Conservation (phyloP, 129 eudicot genomes). For the Saposhnikovia divaricata region DNA sequence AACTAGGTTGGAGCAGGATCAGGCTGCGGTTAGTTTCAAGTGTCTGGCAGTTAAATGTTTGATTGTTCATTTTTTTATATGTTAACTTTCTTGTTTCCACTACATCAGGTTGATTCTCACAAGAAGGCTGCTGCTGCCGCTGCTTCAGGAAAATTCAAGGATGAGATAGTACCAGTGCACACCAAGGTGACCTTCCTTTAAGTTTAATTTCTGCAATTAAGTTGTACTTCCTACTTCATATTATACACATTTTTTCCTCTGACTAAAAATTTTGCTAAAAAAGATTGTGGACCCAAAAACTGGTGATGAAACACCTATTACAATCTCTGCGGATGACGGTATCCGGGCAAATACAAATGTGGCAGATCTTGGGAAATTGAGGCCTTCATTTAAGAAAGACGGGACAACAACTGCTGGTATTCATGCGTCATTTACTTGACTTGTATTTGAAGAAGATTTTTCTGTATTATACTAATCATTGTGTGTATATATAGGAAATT, state of each 20-base stretch:
- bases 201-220: not conserved
- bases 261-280: constrained; percentile 7
- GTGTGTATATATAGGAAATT: constrained; percentile 49
- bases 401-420: constrained; percentile 96
- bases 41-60: not conserved
- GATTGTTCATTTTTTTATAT: not conserved
- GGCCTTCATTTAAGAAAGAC: constrained; percentile 79
- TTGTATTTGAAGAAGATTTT: not conserved
- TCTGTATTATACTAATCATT: not conserved
- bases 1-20: constrained; percentile 89
- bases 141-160: constrained; percentile 83
- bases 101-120: constrained; percentile 76
- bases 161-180: constrained; percentile 77
- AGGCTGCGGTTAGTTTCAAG: constrained; percentile 81
- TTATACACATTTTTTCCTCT: not conserved
- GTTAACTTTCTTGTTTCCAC: constrained; percentile 1
- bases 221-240: not conserved
- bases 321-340: constrained; percentile 80
- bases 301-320: constrained; percentile 80
- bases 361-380: constrained; percentile 72
- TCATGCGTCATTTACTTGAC: not conserved
- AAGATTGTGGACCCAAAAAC: constrained; percentile 94
- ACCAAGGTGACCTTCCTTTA: constrained; percentile 52
- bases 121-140: constrained; percentile 97
- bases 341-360: constrained; percentile 65